A percentile compares a stretch with the other conserved stretches of the same genome.
phyloP scores from a whole-genome alignment of 1,284 basidiomycete genomes.

The Ceratobasidium sp. region DNA sequence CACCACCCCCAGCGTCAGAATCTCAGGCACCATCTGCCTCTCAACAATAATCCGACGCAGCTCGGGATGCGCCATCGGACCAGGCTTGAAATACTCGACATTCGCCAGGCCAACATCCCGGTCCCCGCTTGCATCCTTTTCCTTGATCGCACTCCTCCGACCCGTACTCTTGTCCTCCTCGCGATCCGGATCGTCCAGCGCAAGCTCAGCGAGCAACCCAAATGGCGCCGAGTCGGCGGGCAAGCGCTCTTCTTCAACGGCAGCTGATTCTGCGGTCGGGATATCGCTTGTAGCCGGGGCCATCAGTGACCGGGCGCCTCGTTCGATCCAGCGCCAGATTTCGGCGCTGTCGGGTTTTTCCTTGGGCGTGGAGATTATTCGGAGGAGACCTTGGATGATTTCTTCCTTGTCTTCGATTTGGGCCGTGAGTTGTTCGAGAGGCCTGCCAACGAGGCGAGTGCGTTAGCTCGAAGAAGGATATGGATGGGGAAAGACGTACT shows the following conservation, averaged over 20 bases:
- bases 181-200: constrained; percentile 13
- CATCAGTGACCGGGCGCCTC: constrained; percentile 30
- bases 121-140: background rate
- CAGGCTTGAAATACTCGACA: constrained; percentile 70
- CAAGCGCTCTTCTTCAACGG: constrained; percentile 22
- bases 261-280: background rate
- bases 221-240: constrained; percentile 23
- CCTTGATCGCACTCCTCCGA: background rate
- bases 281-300: background rate
- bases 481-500: constrained; percentile 7
- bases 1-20: constrained; percentile 81
- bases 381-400: constrained; percentile 29
- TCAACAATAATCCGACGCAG: constrained; percentile 80
- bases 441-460: constrained; percentile 13
- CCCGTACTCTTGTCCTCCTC: constrained; percentile 11
- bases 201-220: constrained; percentile 16
- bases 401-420: constrained; percentile 40
- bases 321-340: constrained; percentile 38
- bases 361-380: constrained; percentile 2
- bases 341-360: constrained; percentile 26
- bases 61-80: constrained; percentile 73
- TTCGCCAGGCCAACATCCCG: constrained; percentile 72
- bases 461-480: background rate
- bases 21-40: constrained; percentile 80
- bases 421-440: constrained; percentile 26